These are phyloP conservation scores for Microcyclospora tardicrescens DNA, from an alignment of 2,329 filamentous ascomycete genomes.

Conservation along the genomic window DNA sequence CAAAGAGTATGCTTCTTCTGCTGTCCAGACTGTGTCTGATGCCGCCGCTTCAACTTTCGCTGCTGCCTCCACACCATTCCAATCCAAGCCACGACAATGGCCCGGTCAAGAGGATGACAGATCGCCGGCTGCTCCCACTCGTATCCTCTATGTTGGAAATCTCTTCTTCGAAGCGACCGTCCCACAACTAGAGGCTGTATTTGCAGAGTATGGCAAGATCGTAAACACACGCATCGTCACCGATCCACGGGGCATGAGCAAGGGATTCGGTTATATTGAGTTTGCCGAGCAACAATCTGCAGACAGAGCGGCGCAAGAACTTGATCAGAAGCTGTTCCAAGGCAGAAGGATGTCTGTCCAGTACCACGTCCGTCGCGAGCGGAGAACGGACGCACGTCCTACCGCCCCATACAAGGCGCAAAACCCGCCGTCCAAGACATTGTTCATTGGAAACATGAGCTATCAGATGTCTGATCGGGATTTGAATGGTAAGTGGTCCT, in stretches of 20 bases:
- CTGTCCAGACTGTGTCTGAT: conserved; percentile 8
- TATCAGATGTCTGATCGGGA: conserved; percentile 78
- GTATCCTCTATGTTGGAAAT: conserved; percentile 54
- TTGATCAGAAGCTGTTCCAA: conserved; percentile 48
- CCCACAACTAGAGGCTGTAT: conserved; percentile 46
- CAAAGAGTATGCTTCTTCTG: conserved; percentile 6
- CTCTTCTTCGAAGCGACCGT: conserved; percentile 55
- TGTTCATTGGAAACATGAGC: conserved; percentile 78
- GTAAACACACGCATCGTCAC: conserved; percentile 42
- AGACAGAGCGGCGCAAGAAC: conserved; percentile 41
- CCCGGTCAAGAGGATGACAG: background rate
- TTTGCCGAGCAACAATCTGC: conserved; percentile 44
- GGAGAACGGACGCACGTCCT: background rate
- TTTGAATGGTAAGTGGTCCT: conserved; percentile 41
- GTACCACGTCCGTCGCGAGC: conserved; percentile 32
- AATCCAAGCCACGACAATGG: background rate
- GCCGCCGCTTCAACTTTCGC: conserved; percentile 8
- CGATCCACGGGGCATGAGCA: conserved; percentile 52
- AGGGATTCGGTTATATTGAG: conserved; percentile 57
- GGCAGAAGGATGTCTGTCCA: conserved; percentile 53
- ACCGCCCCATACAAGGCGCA: background rate
- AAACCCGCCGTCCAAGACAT: conserved; percentile 46
- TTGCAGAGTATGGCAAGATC: conserved; percentile 46
- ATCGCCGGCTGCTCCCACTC: conserved; percentile 19
- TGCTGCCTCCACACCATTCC: background rate